These are phyloP conservation scores for Elsinoe batatas DNA, from an alignment of 2,329 filamentous ascomycete genomes.

Conservation along the genomic window DNA sequence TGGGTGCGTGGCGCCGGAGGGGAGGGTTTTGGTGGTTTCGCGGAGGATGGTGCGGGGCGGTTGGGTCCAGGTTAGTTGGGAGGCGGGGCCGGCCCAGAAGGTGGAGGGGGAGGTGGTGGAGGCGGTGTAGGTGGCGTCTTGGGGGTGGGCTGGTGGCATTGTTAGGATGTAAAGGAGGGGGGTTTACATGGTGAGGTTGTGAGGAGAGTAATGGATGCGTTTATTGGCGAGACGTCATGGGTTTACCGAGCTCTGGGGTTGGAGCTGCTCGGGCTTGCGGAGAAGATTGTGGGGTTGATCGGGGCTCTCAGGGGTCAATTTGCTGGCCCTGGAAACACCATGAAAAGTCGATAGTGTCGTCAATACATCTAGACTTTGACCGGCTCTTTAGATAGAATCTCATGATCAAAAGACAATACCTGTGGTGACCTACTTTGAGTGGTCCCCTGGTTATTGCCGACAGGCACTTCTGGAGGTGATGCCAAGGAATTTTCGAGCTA, in stretches of 20 bases:
- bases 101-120: conserved; percentile 25
- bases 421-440: too few species aligned
- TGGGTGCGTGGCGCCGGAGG: conserved; percentile 53
- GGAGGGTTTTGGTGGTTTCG: conserved; percentile 52
- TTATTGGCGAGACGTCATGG: conserved; percentile 8
- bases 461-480: too few species aligned
- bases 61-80: conserved; percentile 71
- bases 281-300: background rate
- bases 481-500: too few species aligned
- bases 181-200: background rate
- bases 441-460: too few species aligned
- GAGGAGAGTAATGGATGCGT: background rate
- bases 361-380: too few species aligned
- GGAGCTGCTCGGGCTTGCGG: background rate
- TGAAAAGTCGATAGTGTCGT: too few species aligned
- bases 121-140: conserved; percentile 27
- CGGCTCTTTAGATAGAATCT: too few species aligned
- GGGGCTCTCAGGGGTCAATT: too few species aligned
- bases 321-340: too few species aligned
- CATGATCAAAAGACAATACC: too few species aligned
- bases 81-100: conserved; percentile 41
- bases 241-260: background rate
- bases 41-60: conserved; percentile 55
- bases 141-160: conserved; percentile 23
- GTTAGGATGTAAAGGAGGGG: background rate